Evolutionary conservation across 2,329 filamentous ascomycete genomes (phyloP).

Genomic region (Colletotrichum somersetense): DNA sequence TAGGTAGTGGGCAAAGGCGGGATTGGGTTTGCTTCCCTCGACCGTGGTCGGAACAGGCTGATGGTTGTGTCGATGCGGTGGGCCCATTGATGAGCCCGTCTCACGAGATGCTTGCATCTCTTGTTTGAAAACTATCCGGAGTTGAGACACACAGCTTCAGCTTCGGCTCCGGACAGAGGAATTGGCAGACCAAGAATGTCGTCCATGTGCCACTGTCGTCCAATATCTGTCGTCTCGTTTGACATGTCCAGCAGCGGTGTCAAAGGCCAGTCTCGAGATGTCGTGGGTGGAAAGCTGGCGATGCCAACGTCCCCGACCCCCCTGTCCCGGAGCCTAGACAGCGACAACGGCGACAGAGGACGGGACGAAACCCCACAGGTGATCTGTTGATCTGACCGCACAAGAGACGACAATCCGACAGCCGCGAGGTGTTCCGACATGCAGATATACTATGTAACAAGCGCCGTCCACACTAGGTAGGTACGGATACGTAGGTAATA

Average conservation of each 20-base stretch:
- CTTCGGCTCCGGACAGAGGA: neutral
- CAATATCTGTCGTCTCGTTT: conserved; percentile 18
- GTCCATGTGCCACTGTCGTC: conserved; percentile 7
- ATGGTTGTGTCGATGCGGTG: neutral
- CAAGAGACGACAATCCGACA: neutral
- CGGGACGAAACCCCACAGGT: conserved; percentile 24
- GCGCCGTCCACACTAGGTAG: neutral
- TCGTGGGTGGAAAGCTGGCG: conserved; percentile 9
- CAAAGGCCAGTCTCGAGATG: conserved; percentile 24
- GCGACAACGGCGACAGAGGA: conserved; percentile 14
- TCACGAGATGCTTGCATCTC: conserved; percentile 18
- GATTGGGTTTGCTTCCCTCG: neutral
- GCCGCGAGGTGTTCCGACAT: neutral
- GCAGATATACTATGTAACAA: neutral
- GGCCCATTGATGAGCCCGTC: neutral
- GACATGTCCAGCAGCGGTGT: conserved; percentile 3
- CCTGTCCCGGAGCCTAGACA: conserved; percentile 8
- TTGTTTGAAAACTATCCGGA: neutral
- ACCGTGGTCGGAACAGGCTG: neutral
- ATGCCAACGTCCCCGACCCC: too few relatives aligned
- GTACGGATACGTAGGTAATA: too few relatives aligned
- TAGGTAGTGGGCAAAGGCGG: neutral
- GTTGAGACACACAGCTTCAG: conserved; percentile 8
- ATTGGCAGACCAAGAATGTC: conserved; percentile 7
- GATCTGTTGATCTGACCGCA: conserved; percentile 12